A percentile compares a stretch with the other conserved stretches of the same genome.
Conservation (phyloP, 2,329 filamentous ascomycete genomes). For the Colletotrichum godetiae region DNA sequence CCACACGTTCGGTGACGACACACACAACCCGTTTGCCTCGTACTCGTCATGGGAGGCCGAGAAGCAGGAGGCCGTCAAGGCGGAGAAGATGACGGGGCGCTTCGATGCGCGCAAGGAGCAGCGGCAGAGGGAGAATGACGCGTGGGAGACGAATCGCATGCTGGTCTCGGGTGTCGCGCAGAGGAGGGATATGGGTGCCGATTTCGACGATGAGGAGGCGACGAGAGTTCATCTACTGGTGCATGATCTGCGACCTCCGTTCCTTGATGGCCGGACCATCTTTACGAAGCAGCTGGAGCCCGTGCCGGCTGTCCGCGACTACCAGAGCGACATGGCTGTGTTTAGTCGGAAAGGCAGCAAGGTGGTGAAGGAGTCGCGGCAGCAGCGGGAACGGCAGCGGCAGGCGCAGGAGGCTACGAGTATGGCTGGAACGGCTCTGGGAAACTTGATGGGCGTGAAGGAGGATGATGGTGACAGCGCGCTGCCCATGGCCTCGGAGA, state of each 20-base stretch:
- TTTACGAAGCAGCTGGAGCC: constrained; percentile 98
- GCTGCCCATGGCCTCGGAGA: constrained; percentile 78
- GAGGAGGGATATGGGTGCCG: constrained; percentile 80
- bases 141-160: constrained; percentile 99
- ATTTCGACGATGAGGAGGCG: constrained; percentile 92
- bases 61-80: constrained; percentile 79
- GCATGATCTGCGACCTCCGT: constrained; percentile 93
- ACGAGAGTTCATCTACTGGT: constrained; percentile 91
- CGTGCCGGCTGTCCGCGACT: constrained; percentile 90
- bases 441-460: constrained; percentile 95
- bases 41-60: constrained; percentile 77
- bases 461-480: constrained; percentile 94
- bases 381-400: constrained; percentile 92
- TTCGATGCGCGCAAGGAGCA: constrained; percentile 79
- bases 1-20: constrained; percentile 88
- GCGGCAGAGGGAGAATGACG: constrained; percentile 93
- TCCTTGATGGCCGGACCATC: constrained; percentile 92
- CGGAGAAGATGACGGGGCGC: constrained; percentile 83
- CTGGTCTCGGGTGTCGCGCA: constrained; percentile 96
- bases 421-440: constrained; percentile 88
- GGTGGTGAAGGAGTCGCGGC: constrained; percentile 89
- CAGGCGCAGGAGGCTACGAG: constrained; percentile 97
- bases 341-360: constrained; percentile 95
- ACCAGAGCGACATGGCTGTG: constrained; percentile 98
- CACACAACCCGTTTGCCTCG: constrained; percentile 90